A percentile compares a stretch with the other conserved stretches of the same genome.
Conservation (phyloP, 2,329 filamentous ascomycete species). For the Aspergillus hiratsukae region DNA sequence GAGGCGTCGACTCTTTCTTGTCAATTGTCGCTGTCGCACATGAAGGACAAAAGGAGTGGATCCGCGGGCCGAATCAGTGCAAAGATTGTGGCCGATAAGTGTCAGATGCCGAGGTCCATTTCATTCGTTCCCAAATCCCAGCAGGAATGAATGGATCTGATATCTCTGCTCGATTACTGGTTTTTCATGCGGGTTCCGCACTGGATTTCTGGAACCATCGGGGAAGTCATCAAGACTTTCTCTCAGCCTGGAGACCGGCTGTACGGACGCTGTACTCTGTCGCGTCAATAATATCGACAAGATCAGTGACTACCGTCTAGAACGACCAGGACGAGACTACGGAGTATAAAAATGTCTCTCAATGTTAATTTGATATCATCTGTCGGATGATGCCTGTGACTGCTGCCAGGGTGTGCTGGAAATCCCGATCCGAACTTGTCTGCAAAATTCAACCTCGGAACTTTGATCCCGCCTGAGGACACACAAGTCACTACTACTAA, state of each 20-base stretch:
- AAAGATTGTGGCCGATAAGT: constrained; percentile 12
- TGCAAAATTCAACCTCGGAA: constrained; percentile 20
- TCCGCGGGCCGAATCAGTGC: constrained; percentile 24
- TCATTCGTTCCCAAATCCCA: background rate
- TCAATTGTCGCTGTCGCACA: constrained; percentile 24
- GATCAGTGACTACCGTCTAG: background rate
- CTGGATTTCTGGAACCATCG: background rate
- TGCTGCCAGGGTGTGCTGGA: background rate
- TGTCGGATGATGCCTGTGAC: background rate
- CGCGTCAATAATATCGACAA: background rate
- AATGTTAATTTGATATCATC: background rate
- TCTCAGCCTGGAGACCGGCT: no score
- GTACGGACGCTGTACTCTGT: background rate
- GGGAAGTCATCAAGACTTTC: background rate
- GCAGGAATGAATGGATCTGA: background rate
- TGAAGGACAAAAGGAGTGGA: constrained; percentile 27
- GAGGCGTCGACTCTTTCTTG: constrained; percentile 14
- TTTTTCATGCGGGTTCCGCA: background rate
- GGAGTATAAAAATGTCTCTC: background rate
- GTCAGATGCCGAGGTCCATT: constrained; percentile 29
- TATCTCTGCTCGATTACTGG: background rate
- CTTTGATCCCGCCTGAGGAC: constrained; percentile 12
- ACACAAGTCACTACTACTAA: background rate
- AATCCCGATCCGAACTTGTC: constrained; percentile 16
- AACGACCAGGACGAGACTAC: background rate